Conservation (phyloP, 768 basidiomycete genomes). For the Brasilioporus rufonigricans region DNA sequence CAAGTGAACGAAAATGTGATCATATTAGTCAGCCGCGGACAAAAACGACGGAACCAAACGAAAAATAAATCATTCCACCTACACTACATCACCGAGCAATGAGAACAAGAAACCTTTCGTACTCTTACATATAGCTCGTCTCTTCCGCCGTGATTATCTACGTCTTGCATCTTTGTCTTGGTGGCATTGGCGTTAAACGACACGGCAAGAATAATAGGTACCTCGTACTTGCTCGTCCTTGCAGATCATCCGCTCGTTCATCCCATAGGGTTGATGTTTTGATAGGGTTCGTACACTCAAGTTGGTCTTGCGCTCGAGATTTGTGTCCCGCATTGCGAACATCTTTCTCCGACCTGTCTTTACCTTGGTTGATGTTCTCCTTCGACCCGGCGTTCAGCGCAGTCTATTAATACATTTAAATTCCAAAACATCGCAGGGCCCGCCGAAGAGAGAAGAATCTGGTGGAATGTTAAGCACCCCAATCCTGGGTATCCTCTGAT, state of each 20-base stretch:
- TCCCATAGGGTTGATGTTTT: constrained; percentile 44
- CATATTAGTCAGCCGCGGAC: constrained; percentile 11
- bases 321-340: background rate
- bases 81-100: background rate
- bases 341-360: background rate
- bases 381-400: background rate
- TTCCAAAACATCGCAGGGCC: background rate
- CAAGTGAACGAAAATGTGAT: background rate
- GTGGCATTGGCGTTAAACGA: constrained; percentile 67
- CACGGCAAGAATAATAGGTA: constrained; percentile 50
- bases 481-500: constrained; percentile 8
- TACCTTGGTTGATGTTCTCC: background rate
- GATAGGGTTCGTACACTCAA: constrained; percentile 26
- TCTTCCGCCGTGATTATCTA: constrained; percentile 59
- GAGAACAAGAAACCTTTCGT: background rate
- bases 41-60: too few species aligned
- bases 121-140: background rate
- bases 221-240: constrained; percentile 27
- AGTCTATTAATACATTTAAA: background rate
- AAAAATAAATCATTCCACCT: too few species aligned
- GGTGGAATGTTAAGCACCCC: constrained; percentile 3
- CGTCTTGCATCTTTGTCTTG: constrained; percentile 43
- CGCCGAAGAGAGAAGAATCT: background rate
- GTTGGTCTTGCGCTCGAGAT: too few species aligned
- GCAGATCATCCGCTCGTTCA: constrained; percentile 60